Conservation (phyloP, 805 yeast genomes). For the Jamesozyma hellenica region DNA sequence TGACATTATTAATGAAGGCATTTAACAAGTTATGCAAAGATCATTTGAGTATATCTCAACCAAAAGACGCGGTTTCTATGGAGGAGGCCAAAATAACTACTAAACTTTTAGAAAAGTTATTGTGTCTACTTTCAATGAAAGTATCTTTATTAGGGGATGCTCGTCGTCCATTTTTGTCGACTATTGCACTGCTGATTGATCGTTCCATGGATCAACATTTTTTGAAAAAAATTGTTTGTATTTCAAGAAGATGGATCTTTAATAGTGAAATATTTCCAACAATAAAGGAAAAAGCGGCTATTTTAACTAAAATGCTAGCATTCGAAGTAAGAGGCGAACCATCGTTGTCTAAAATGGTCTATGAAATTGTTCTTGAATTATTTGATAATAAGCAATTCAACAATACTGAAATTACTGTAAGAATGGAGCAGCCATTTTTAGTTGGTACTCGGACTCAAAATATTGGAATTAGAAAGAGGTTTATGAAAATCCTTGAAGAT, state of each 20-base stretch:
- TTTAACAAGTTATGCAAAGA: slow-evolving; percentile 85
- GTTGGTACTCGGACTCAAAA: slow-evolving; percentile 85
- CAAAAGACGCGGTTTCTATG: slow-evolving; percentile 31
- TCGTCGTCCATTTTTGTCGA: slow-evolving; percentile 74
- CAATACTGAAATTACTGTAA: slow-evolving; percentile 78
- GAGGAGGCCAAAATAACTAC: slow-evolving; percentile 81
- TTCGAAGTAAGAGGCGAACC: slow-evolving; percentile 84
- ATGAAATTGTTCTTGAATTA: slow-evolving; percentile 76
- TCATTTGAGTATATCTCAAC: slow-evolving; percentile 51
- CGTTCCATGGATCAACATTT: slow-evolving; percentile 72
- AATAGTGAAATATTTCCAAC: slow-evolving; percentile 85
- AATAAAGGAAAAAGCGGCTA: slow-evolving; percentile 90
- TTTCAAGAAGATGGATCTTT: slow-evolving; percentile 86
- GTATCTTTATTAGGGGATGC: slow-evolving; percentile 88
- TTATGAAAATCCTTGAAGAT: slow-evolving; percentile 69
- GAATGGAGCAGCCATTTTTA: slow-evolving; percentile 93
- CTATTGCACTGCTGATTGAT: slow-evolving; percentile 84
- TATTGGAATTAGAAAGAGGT: slow-evolving; percentile 57
- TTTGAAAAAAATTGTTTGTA: slow-evolving; percentile 59
- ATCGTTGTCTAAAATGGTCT: slow-evolving; percentile 64
- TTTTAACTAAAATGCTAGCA: slow-evolving; percentile 84
- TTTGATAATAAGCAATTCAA: slow-evolving; percentile 71
- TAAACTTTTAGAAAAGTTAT: slow-evolving; percentile 59
- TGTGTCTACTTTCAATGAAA: slow-evolving; percentile 69
- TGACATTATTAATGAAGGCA: slow-evolving; percentile 74